Conservation (phyloP, 106 monocot species). For the Dioscorea zingiberensis region DNA sequence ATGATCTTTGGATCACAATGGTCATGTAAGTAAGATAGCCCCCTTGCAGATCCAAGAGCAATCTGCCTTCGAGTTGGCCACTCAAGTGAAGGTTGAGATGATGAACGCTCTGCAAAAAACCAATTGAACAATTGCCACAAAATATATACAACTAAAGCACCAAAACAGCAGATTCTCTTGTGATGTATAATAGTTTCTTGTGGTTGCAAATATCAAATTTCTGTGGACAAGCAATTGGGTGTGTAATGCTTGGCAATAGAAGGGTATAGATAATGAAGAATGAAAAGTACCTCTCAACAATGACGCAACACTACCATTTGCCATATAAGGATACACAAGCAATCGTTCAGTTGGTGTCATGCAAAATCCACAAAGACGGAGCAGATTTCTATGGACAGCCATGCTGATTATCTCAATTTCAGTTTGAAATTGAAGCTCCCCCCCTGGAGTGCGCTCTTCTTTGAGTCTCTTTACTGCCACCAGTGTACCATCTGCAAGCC, state of each 20-base stretch:
- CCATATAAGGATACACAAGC: slow-evolving; percentile 78
- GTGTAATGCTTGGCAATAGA: too few species aligned
- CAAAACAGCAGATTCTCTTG: too few species aligned
- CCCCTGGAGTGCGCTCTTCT: slow-evolving; percentile 71
- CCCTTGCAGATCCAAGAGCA: slow-evolving; percentile 70
- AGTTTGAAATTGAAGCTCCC: slow-evolving; percentile 73
- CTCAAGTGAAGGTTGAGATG: slow-evolving; percentile 49
- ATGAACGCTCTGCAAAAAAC: slow-evolving; percentile 33
- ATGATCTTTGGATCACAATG: slow-evolving; percentile 84
- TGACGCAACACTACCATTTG: slow-evolving; percentile 79
- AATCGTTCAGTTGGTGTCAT: slow-evolving; percentile 74
- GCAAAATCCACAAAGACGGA: slow-evolving; percentile 67
- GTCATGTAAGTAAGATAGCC: slow-evolving; percentile 68
- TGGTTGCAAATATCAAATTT: too few species aligned
- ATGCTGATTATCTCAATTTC: slow-evolving; percentile 80
- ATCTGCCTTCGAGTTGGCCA: slow-evolving; percentile 54
- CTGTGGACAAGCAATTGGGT: too few species aligned
- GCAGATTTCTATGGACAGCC: slow-evolving; percentile 70
- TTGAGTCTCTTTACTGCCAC: slow-evolving; percentile 72
- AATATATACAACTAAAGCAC: too few species aligned
- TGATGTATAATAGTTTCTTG: too few species aligned
- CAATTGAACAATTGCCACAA: background rate
- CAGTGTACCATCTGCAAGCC: slow-evolving; percentile 65
- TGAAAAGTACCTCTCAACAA: slow-evolving; percentile 52
- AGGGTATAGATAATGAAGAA: background rate